Percentiles rank a stretch among this genome's conserved stretches.
Conservation (phyloP, 805 yeast species). For the Myxozyma mucilagina region DNA sequence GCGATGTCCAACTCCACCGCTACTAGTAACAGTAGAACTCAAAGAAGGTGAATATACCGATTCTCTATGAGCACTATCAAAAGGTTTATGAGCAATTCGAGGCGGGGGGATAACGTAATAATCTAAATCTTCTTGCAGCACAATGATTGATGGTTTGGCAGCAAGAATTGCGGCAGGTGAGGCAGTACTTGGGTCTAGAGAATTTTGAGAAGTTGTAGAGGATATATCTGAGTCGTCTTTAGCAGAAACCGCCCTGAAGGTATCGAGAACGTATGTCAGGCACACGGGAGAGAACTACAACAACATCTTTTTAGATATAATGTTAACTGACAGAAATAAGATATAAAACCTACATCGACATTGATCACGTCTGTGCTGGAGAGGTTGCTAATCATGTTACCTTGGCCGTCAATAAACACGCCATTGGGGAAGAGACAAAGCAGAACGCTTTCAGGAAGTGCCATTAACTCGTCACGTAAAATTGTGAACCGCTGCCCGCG, state of each 20-base stretch:
- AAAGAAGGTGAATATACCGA: neutral
- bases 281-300: conserved; percentile 71
- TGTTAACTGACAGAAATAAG: conserved; percentile 30
- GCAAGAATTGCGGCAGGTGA: conserved; percentile 51
- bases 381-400: conserved; percentile 73
- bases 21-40: neutral
- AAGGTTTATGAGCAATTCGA: conserved; percentile 39
- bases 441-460: conserved; percentile 85
- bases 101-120: conserved; percentile 83
- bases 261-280: conserved; percentile 75
- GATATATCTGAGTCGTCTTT: conserved; percentile 2
- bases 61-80: neutral
- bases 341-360: conserved; percentile 13
- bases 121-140: conserved; percentile 89
- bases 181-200: neutral
- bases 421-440: conserved; percentile 89
- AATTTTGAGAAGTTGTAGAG: conserved; percentile 1
- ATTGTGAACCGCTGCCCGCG: conserved; percentile 74
- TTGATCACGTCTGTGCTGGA: conserved; percentile 50
- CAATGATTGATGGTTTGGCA: conserved; percentile 86
- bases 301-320: conserved; percentile 7
- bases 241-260: conserved; percentile 50
- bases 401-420: conserved; percentile 73
- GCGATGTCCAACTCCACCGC: conserved; percentile 2
- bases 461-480: conserved; percentile 85